phyloP scores from a whole-genome alignment of 23 red algal genomes.

The Gracilaria caudata region DNA sequence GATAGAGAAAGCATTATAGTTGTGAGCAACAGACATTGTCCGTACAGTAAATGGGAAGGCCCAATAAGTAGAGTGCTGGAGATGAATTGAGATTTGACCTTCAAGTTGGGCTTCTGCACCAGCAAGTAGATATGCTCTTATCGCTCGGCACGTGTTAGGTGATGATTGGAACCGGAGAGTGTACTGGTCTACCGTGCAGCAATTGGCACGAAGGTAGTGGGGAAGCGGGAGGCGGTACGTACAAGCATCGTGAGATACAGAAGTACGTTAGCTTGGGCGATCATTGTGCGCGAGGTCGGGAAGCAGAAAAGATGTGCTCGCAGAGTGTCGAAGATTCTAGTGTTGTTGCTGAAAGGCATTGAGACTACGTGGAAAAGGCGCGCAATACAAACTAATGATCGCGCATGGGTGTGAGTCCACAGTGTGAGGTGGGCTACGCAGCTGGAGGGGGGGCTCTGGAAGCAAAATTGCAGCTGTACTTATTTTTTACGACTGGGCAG shows the following conservation, averaged over 20 bases:
- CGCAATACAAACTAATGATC: neutral
- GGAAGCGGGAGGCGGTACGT: neutral
- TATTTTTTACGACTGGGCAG: neutral
- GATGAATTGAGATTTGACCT: slow-evolving; percentile 5
- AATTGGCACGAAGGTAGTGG: neutral
- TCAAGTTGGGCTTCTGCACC: neutral
- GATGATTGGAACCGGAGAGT: slow-evolving; percentile 36
- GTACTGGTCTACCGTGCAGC: neutral
- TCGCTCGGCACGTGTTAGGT: slow-evolving; percentile 32
- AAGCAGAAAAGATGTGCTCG: neutral
- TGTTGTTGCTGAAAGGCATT: too few relatives aligned
- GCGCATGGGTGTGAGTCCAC: neutral
- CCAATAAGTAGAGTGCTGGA: slow-evolving; percentile 5
- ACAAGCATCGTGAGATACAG: slow-evolving; percentile 6
- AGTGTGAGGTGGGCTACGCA: neutral
- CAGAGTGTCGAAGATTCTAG: neutral
- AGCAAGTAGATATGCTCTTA: neutral
- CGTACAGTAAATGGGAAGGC: slow-evolving; percentile 30
- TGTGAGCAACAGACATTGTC: neutral
- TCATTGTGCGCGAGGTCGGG: neutral
- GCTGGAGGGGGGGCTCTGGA: neutral
- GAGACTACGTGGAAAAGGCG: neutral
- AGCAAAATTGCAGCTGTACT: slow-evolving; percentile 7
- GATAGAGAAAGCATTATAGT: neutral
- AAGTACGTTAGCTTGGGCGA: neutral